A percentile compares a stretch with the other conserved stretches of the same genome.
Evolutionary conservation across 192 early-diverging fungal genomes (phyloP).

Genomic region (Umbelopsis sp.): DNA sequence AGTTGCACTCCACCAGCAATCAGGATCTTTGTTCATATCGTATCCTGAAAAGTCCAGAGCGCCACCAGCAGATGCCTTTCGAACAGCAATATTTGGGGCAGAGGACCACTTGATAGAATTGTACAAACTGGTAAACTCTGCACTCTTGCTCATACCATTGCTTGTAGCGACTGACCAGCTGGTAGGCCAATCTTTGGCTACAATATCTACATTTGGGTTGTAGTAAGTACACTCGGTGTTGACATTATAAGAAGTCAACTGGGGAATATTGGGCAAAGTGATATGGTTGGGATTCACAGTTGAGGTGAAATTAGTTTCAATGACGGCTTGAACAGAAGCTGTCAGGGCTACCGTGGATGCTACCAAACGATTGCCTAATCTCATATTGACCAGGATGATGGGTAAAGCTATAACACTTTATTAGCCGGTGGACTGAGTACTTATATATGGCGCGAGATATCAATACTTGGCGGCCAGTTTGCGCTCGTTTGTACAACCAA

Average conservation of each 20-base stretch:
- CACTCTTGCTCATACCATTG: slow-evolving; percentile 38
- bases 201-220: slow-evolving; percentile 17
- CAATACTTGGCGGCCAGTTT: too few relatives aligned
- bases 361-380: too few relatives aligned
- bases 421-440: too few relatives aligned
- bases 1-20: slow-evolving; percentile 46
- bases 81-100: slow-evolving; percentile 40
- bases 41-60: slow-evolving; percentile 29
- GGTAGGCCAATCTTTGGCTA: slow-evolving; percentile 34
- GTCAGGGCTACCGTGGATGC: background rate
- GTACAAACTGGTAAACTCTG: slow-evolving; percentile 43
- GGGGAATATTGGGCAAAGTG: slow-evolving; percentile 34
- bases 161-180: slow-evolving; percentile 37
- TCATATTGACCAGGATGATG: too few relatives aligned
- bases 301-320: slow-evolving; percentile 16
- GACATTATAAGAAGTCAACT: slow-evolving; percentile 36
- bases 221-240: slow-evolving; percentile 33
- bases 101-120: slow-evolving; percentile 45
- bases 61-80: slow-evolving; percentile 21
- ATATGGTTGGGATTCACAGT: slow-evolving; percentile 36
- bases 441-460: too few relatives aligned
- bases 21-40: slow-evolving; percentile 19
- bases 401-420: too few relatives aligned
- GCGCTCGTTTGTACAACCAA: too few relatives aligned
- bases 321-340: background rate